Evolutionary conservation across 2,329 filamentous ascomycete genomes (phyloP).

Genomic region (Clonostachys sp.): DNA sequence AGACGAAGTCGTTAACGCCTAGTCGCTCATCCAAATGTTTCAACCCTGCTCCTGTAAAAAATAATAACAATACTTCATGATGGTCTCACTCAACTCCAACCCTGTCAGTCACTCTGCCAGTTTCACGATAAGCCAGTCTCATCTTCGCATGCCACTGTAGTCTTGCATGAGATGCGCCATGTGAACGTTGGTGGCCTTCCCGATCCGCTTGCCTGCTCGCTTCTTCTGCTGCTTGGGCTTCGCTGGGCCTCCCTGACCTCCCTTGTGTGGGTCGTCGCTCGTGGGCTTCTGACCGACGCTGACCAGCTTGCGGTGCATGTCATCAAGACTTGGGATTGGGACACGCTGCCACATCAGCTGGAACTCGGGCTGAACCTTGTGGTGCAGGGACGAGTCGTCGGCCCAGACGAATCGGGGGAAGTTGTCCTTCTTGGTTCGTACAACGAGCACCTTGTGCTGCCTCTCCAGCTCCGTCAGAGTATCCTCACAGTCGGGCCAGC

Average conservation of each 20-base stretch:
- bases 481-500: constrained; percentile 82
- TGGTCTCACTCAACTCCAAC: neutral
- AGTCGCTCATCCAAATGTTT: neutral
- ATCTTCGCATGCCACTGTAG: constrained; percentile 46
- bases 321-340: constrained; percentile 68
- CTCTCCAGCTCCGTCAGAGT: constrained; percentile 74
- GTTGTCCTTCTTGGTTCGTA: constrained; percentile 88
- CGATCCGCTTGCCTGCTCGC: constrained; percentile 58
- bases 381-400: constrained; percentile 74
- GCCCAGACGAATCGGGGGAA: constrained; percentile 83
- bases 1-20: too few species aligned
- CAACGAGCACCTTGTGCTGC: constrained; percentile 77
- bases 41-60: constrained; percentile 1
- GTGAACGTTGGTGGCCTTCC: constrained; percentile 83
- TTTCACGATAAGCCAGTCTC: constrained; percentile 4
- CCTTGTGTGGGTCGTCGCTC: constrained; percentile 67
- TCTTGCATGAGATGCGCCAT: constrained; percentile 81
- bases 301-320: constrained; percentile 72
- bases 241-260: constrained; percentile 29
- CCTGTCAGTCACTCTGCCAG: neutral
- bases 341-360: constrained; percentile 78
- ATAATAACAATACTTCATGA: neutral
- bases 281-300: constrained; percentile 79
- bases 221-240: constrained; percentile 73
- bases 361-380: constrained; percentile 79